These are phyloP conservation scores for Senna tora DNA, from an alignment of 306 rosid species.

Conservation along the genomic window DNA sequence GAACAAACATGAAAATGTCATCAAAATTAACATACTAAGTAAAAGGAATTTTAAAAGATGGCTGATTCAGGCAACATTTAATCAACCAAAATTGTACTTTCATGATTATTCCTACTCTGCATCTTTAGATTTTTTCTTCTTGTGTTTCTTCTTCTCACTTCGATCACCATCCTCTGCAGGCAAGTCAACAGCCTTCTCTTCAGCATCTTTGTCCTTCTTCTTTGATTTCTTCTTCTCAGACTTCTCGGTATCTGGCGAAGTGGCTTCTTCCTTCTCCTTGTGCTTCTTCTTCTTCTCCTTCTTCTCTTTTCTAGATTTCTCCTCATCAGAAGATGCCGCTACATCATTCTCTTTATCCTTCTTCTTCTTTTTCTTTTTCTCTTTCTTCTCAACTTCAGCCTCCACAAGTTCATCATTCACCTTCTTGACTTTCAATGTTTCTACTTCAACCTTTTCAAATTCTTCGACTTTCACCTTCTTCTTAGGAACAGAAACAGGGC, in stretches of 20 bases:
- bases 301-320: slow-evolving; percentile 35
- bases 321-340: slow-evolving; percentile 38
- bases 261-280: slow-evolving; percentile 39
- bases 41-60: neutral
- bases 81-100: neutral
- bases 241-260: slow-evolving; percentile 47
- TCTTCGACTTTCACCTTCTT: slow-evolving; percentile 49
- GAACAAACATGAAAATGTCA: neutral
- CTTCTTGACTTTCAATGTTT: slow-evolving; percentile 18
- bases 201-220: slow-evolving; percentile 52
- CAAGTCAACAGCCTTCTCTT: slow-evolving; percentile 30
- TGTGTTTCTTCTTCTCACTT: slow-evolving; percentile 59
- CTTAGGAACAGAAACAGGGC: slow-evolving; percentile 38
- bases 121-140: slow-evolving; percentile 47
- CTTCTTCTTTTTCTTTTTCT: slow-evolving; percentile 47
- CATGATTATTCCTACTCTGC: slow-evolving; percentile 42
- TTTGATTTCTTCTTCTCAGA: slow-evolving; percentile 62
- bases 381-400: slow-evolving; percentile 43
- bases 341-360: slow-evolving; percentile 47
- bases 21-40: neutral
- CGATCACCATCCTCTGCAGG: slow-evolving; percentile 37
- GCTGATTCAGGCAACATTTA: neutral
- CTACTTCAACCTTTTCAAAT: slow-evolving; percentile 12
- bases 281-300: slow-evolving; percentile 40
- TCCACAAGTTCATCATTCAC: slow-evolving; percentile 9